Base-by-base conservation (phyloP, 352 stramenopile genomes). In the Pythium graminicola region DNA sequence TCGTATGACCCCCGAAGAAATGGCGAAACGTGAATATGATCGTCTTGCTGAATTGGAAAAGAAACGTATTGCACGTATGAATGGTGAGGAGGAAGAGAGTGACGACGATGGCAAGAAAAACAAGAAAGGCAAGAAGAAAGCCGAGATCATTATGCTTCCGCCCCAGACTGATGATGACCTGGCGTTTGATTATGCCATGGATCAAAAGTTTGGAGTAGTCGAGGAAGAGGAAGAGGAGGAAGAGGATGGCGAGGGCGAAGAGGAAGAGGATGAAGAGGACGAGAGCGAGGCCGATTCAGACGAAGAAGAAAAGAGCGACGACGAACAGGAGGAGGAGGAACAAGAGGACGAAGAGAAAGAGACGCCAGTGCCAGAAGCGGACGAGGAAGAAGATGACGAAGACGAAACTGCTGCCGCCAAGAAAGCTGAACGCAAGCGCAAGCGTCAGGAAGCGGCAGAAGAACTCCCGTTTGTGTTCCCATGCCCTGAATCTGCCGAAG, bases 381-480 rank as follows among this genome's bases (percentile, higher is more conserved):
- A 67, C 14, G 64, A 72, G 24, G 70, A 76, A 35, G 66, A 61
- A 16, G 77, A 77, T 14, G 69, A 66, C 13, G 61, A 73, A 7
- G 67, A 79, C 29, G 73, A 71, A 63, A 75, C 6, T 90, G 95
- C 36, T 74, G 89, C 17, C 76, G 86, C 42, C 89, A 89, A n/a
- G 85, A 67, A 79, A 38, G 79, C 77, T 28, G 65, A 75, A 32
- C 67, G 77, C 32, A 66, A 70, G 36, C 67, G 65, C 23, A 63
- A 70, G 85, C 69, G 62, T 14, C 33, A 80, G 29, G 69, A 70
- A 24, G 69, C 72, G 1, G 57, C 60, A 23, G 73, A 81, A 3
- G 78, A 97, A 54, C 95, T 99, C 46, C 95, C 95, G 39, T 98
- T 96, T 62, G 91, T 98, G 32, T 97, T 99, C 58, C 78, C 93